Evolutionary conservation across 2,329 filamentous ascomycete species (phyloP), one percentile per base, ranked within the genome.

Genomic region (Aquanectria penicillioides): DNA sequence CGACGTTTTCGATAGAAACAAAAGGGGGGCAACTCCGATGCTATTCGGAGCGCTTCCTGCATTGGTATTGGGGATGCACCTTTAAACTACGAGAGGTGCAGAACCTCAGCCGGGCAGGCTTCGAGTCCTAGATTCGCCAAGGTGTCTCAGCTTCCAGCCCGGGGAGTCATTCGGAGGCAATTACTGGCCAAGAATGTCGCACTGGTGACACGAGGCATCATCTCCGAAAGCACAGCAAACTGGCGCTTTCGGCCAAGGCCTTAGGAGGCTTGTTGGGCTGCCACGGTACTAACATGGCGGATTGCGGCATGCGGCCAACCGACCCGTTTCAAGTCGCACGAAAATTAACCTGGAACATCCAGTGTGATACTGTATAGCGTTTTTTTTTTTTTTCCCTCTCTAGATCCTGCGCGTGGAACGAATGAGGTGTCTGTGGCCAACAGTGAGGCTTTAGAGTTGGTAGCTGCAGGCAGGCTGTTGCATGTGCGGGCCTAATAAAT

Each of bases 261-360:
- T 38, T 54, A 22, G 15, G n/a, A n/a, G n/a, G 15, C 29, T 26
- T 6, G 17, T 31, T 41, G 9, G 25, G 33, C 13, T 15, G 40
- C 29, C 11, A n/a, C 28, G 23, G 33, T 15, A 20, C 31, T 28
- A n/a, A 23, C 9, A 31, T 15, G 10, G 12, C 4, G 17, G 13
- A 8, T 34, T 23, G 17, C 31, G 11, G 37, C 23, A 58, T 65
- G 57, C 44, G 44, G 26, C 55, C 36, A 59, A 48, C 65, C 53
- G 53, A 55, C 48, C 47, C 28, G 55, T 59, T 64, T 63, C 49
- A 46, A 57, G 43, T 26, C 26, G 29, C 36, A 53, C 46, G 37
- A 49, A 28, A 23, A 18, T 59, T 34, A 46, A 52, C 17, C 2
- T 38, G 54, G 33, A 57, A 57, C 54, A 43, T 46, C 40, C 12